Conservation (phyloP, 352 stramenopile genomes). For the Phytophthora constricta region DNA sequence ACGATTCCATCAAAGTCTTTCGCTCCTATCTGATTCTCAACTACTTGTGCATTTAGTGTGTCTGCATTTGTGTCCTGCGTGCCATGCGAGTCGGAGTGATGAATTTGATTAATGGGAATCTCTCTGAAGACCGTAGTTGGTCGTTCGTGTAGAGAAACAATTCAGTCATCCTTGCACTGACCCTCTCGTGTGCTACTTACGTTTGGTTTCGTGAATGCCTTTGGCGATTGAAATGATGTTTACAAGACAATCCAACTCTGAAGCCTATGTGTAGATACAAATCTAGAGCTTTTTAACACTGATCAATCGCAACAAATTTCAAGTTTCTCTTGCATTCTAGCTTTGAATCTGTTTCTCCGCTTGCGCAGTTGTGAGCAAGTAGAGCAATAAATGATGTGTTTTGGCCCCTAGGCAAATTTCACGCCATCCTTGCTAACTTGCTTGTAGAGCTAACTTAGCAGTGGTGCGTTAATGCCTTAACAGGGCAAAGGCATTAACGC, state of each 20-base stretch:
- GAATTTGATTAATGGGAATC: slow-evolving; percentile 87
- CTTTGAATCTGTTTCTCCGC: background rate
- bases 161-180: slow-evolving; percentile 83
- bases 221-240: slow-evolving; percentile 69
- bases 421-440: too few relatives aligned
- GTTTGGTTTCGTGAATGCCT: background rate
- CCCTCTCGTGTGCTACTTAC: slow-evolving; percentile 37
- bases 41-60: slow-evolving; percentile 5
- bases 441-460: too few relatives aligned
- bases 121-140: slow-evolving; percentile 65
- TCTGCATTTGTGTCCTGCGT: slow-evolving; percentile 7
- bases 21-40: slow-evolving; percentile 86
- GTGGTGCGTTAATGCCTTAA: too few relatives aligned
- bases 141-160: slow-evolving; percentile 58
- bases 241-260: slow-evolving; percentile 87
- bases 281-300: slow-evolving; percentile 88
- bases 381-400: too few relatives aligned
- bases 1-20: slow-evolving; percentile 80
- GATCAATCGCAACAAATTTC: slow-evolving; percentile 72
- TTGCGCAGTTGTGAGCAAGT: background rate
- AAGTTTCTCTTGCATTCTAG: too few relatives aligned
- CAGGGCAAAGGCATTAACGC: too few relatives aligned
- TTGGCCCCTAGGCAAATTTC: too few relatives aligned
- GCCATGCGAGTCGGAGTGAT: slow-evolving; percentile 59
- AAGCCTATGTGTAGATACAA: slow-evolving; percentile 80